phyloP scores from a whole-genome alignment of 2,329 filamentous ascomycete species.

The Colletotrichum sp. region DNA sequence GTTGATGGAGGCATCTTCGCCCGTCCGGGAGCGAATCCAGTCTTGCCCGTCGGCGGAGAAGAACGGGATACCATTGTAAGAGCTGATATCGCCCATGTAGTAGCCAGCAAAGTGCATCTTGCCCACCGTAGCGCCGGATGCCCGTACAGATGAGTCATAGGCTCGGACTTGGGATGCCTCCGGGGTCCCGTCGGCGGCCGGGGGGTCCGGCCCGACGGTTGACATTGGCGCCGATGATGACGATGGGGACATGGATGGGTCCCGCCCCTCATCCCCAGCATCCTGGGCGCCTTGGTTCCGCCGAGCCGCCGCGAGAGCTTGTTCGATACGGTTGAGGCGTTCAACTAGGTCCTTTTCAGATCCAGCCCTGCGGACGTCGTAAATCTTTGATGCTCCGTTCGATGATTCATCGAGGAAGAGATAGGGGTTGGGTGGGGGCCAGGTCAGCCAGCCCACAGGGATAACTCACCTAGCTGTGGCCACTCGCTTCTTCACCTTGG shows the following conservation, averaged over 20 bases:
- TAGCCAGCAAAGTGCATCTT: conserved; percentile 52
- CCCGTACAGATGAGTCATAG: conserved; percentile 3
- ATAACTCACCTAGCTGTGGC: conserved; percentile 6
- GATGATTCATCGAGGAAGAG: not conserved
- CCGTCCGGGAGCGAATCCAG: conserved; percentile 52
- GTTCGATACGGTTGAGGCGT: conserved; percentile 43
- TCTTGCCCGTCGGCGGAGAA: conserved; percentile 49
- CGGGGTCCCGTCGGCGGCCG: conserved; percentile 2
- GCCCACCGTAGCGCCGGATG: conserved; percentile 26
- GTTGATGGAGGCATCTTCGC: conserved; percentile 34
- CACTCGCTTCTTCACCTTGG: conserved; percentile 14
- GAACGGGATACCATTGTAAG: conserved; percentile 52
- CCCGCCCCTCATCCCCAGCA: not conserved
- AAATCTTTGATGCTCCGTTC: not conserved
- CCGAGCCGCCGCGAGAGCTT: conserved; percentile 31
- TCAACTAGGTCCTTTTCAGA: conserved; percentile 34
- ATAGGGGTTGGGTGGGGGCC: not conserved
- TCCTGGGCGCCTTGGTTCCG: conserved; percentile 1
- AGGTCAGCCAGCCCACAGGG: not conserved
- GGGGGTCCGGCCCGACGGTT: not conserved
- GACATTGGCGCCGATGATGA: conserved; percentile 2
- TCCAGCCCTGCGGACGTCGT: conserved; percentile 17
- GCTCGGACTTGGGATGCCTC: not conserved
- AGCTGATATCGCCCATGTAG: conserved; percentile 49
- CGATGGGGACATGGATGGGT: conserved; percentile 2